Evolutionary conservation across 148 eudicot species (phyloP).

Genomic region (Heliamphora exappendiculata): DNA sequence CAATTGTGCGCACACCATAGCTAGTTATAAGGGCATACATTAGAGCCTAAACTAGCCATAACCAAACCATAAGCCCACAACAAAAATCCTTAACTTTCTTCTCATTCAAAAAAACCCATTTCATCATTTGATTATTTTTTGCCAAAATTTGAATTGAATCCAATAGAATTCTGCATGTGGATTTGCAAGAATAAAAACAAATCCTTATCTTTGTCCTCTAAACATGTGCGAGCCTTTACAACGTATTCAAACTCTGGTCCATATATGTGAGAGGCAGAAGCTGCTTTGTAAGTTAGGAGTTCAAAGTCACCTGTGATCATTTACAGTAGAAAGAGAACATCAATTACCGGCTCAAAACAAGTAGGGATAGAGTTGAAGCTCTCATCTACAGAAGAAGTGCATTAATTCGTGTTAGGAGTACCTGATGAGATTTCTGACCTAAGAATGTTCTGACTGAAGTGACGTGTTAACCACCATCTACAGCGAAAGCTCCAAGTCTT

Average conservation of each 20-base stretch:
- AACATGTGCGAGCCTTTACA: constrained; percentile 23
- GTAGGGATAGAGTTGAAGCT: neutral
- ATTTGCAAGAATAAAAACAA: constrained; percentile 25
- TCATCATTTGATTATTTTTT: constrained; percentile 11
- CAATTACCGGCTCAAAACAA: neutral
- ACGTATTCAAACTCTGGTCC: constrained; percentile 60
- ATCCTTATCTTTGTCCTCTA: constrained; percentile 31
- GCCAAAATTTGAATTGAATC: constrained; percentile 25
- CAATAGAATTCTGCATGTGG: constrained; percentile 45
- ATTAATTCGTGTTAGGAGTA: constrained; percentile 14
- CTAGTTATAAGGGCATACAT: too few relatives aligned
- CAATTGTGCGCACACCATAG: too few relatives aligned
- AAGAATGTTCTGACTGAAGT: constrained; percentile 45
- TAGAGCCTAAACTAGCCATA: too few relatives aligned
- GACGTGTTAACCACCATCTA: constrained; percentile 81
- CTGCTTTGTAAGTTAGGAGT: constrained; percentile 71
- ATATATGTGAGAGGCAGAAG: constrained; percentile 65
- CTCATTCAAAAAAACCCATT: neutral
- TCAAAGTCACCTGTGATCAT: constrained; percentile 52
- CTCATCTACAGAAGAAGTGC: neutral
- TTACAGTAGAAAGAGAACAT: neutral
- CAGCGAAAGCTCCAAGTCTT: constrained; percentile 65
- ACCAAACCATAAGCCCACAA: too few relatives aligned
- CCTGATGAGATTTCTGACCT: constrained; percentile 63
- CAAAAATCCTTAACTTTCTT: neutral